phyloP scores from a whole-genome alignment of 208 protist species.

The Acanthamoeba triangularis region DNA sequence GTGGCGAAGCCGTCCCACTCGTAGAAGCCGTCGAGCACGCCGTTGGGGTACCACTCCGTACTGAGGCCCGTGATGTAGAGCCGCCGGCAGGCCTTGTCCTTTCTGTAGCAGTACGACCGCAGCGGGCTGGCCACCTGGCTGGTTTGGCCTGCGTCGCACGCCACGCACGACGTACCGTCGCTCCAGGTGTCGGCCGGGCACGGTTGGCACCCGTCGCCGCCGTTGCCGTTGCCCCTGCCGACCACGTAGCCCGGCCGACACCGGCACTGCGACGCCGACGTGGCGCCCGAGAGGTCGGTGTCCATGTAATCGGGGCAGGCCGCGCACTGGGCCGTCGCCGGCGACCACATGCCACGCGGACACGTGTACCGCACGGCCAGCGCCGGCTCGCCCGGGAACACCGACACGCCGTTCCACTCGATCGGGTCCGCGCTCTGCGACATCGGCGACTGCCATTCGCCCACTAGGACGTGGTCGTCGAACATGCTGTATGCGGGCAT shows the following conservation, averaged over 20 bases:
- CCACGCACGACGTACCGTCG: neutral
- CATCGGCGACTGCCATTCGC: too few species aligned
- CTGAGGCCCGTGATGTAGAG: slow-evolving; percentile 2
- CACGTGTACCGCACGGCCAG: neutral
- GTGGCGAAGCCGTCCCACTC: neutral
- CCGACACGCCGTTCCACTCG: neutral
- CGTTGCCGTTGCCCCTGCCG: neutral
- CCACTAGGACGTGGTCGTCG: too few species aligned
- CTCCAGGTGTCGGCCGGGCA: neutral
- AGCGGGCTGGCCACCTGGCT: neutral
- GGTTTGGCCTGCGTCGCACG: neutral
- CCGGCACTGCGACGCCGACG: neutral
- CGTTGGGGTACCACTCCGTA: neutral
- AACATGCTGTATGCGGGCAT: too few species aligned
- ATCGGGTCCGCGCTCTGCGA: neutral
- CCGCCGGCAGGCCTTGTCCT: neutral
- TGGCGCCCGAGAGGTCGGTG: neutral
- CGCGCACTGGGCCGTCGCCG: neutral
- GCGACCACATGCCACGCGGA: neutral
- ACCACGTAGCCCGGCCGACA: neutral
- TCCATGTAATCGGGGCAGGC: neutral
- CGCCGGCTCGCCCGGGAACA: neutral
- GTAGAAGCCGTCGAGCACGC: neutral
- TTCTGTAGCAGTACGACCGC: neutral
- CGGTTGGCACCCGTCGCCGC: neutral